phyloP scores from a whole-genome alignment of 805 yeast genomes.

The Metschnikowia gelsemii region DNA sequence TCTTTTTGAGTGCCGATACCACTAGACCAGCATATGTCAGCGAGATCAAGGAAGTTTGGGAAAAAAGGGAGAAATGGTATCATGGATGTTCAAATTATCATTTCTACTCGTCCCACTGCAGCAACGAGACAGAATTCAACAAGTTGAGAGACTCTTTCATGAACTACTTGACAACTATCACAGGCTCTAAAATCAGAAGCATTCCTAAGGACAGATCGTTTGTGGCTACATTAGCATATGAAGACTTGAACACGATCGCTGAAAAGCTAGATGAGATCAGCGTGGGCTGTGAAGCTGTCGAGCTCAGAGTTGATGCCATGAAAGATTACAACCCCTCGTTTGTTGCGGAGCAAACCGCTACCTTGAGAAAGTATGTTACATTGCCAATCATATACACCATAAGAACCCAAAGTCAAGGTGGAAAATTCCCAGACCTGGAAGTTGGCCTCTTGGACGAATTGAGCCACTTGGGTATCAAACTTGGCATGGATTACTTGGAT shows the following conservation, averaged over 20 bases:
- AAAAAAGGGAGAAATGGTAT: slow-evolving; percentile 76
- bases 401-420: slow-evolving; percentile 80
- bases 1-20: slow-evolving; percentile 71
- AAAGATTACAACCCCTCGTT: slow-evolving; percentile 48
- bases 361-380: slow-evolving; percentile 59
- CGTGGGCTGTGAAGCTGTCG: slow-evolving; percentile 78
- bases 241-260: slow-evolving; percentile 50
- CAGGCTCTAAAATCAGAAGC: slow-evolving; percentile 47
- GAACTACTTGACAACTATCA: slow-evolving; percentile 55
- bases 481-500: slow-evolving; percentile 81
- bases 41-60: slow-evolving; percentile 82
- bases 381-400: slow-evolving; percentile 82
- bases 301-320: slow-evolving; percentile 75
- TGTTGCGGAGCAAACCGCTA: slow-evolving; percentile 72
- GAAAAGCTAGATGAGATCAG: slow-evolving; percentile 52
- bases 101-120: slow-evolving; percentile 76
- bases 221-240: slow-evolving; percentile 71
- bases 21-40: slow-evolving; percentile 84
- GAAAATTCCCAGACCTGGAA: slow-evolving; percentile 66
- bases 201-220: slow-evolving; percentile 55
- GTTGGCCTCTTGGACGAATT: slow-evolving; percentile 48
- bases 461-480: slow-evolving; percentile 60
- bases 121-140: slow-evolving; percentile 50
- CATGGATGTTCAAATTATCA: slow-evolving; percentile 73
- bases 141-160: slow-evolving; percentile 59